Conservation (phyloP, 257 asterid genomes). For the Prunella vulgaris region DNA sequence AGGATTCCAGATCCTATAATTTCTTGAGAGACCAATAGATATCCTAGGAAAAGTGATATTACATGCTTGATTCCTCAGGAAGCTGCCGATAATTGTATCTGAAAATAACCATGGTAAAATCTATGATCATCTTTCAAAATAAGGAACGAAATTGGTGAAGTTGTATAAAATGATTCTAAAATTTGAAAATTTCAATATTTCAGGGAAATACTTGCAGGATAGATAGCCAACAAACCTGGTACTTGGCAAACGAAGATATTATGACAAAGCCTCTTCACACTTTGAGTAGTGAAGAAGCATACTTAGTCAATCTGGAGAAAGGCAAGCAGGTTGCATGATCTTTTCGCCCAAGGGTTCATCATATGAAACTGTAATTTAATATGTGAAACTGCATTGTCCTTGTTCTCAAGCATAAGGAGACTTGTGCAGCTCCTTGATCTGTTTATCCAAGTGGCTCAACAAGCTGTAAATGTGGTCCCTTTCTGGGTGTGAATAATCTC, state of each 20-base stretch:
- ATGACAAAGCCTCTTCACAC: background rate
- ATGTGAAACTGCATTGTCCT: background rate
- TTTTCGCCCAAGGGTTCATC: conserved; percentile 3
- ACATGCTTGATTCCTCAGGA: background rate
- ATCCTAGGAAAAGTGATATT: background rate
- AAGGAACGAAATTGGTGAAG: background rate
- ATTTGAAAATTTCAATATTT: background rate
- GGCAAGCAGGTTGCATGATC: background rate
- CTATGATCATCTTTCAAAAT: background rate
- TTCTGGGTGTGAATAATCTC: conserved; percentile 64
- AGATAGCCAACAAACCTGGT: background rate
- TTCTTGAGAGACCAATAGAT: background rate
- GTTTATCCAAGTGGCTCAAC: conserved; percentile 49
- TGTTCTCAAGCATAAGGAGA: conserved; percentile 18
- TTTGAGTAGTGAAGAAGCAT: background rate
- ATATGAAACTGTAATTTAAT: background rate
- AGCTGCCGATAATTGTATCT: background rate
- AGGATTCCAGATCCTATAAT: background rate
- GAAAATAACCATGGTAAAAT: background rate
- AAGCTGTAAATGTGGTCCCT: conserved; percentile 41
- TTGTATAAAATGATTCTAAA: background rate
- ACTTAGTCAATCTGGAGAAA: background rate
- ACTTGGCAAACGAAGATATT: background rate
- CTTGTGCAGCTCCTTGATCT: conserved; percentile 47
- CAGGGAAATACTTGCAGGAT: background rate